These are phyloP conservation scores for Stephania yunnanensis DNA, from an alignment of 164 flowering plant species.

Conservation along the genomic window DNA sequence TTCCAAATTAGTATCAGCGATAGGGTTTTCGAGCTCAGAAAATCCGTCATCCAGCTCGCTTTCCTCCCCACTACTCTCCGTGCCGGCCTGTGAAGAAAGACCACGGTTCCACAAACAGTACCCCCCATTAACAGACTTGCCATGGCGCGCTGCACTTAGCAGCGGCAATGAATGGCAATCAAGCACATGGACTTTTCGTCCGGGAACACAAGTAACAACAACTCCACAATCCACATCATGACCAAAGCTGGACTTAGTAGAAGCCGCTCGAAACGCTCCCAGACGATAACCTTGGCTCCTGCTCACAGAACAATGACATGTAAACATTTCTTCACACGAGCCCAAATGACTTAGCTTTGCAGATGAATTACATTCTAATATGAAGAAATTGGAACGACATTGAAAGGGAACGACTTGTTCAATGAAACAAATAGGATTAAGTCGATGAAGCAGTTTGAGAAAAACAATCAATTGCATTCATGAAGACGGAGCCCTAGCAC, in stretches of 20 bases:
- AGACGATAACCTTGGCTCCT: conserved; percentile 22
- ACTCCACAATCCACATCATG: conserved; percentile 14
- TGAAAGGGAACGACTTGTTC: background rate
- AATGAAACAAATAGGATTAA: background rate
- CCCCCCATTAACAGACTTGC: conserved; percentile 9
- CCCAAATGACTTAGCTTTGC: background rate
- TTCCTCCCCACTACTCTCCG: conserved; percentile 50
- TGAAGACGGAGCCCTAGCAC: background rate
- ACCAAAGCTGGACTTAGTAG: conserved; percentile 16
- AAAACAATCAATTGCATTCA: background rate
- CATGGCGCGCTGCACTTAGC: conserved; percentile 17
- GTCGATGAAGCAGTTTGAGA: background rate
- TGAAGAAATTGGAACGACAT: background rate
- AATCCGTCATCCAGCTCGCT: conserved; percentile 64
- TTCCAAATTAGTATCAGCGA: conserved; percentile 6
- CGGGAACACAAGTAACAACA: conserved; percentile 7
- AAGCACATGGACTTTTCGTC: background rate
- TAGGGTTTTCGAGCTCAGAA: conserved; percentile 61
- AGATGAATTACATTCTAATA: background rate
- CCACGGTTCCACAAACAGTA: conserved; percentile 19
- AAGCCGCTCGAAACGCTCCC: conserved; percentile 20
- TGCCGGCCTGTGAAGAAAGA: conserved; percentile 65
- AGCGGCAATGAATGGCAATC: background rate
- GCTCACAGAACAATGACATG: background rate
- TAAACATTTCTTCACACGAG: background rate